Evolutionary conservation across 306 rosid species (phyloP).

Genomic region (Trifolium dubium): DNA sequence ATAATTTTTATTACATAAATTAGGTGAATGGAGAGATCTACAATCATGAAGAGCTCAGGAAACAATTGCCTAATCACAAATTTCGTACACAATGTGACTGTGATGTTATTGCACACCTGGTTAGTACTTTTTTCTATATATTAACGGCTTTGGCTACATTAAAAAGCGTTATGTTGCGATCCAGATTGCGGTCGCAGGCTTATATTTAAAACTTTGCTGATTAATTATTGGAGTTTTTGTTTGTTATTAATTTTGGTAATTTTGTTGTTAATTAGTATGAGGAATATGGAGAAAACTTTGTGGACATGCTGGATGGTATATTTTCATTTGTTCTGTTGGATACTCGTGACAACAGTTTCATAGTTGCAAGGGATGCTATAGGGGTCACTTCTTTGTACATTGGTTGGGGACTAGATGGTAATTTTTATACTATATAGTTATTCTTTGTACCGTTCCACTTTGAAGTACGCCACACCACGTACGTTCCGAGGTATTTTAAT

Average conservation of each 20-base stretch:
- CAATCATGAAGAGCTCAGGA: conserved; percentile 91
- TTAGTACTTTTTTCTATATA: conserved; percentile 14
- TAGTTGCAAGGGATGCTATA: conserved; percentile 93
- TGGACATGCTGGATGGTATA: conserved; percentile 91
- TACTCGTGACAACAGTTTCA: conserved; percentile 90
- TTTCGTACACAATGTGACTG: conserved; percentile 91
- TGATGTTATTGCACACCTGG: conserved; percentile 94
- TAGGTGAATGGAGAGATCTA: conserved; percentile 96
- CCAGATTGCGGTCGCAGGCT: not conserved
- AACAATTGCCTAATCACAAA: conserved; percentile 67
- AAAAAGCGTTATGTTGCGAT: not conserved
- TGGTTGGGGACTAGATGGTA: conserved; percentile 98
- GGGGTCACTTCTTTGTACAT: conserved; percentile 93
- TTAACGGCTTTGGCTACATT: not conserved
- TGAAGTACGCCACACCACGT: too few species aligned
- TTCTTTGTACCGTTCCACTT: too few species aligned
- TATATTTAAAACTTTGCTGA: not conserved
- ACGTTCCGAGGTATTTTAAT: too few species aligned
- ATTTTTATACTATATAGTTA: not conserved
- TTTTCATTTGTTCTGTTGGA: conserved; percentile 89
- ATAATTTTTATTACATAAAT: conserved; percentile 25
- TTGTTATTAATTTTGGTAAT: conserved; percentile 23
- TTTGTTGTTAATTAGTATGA: conserved; percentile 61
- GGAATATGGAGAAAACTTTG: conserved; percentile 79
- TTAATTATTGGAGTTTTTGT: not conserved